Evolutionary conservation across 202 grass and related monocot genomes (phyloP), one percentile per base, ranked within the genome.

Genomic region (Schoenoplectus tabernaemontani): DNA sequence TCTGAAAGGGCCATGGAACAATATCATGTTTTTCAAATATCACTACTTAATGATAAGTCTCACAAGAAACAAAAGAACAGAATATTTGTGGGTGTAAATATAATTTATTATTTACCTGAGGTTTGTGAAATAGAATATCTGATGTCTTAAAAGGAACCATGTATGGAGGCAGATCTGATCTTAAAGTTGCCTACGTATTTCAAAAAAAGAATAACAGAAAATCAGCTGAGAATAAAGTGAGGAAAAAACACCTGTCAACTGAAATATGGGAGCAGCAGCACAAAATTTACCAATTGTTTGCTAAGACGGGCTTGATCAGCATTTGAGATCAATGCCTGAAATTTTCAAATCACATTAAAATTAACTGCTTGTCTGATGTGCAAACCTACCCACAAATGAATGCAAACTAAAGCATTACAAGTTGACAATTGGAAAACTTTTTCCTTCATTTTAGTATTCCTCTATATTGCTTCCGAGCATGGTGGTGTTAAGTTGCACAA

Each of bases 71-170:
- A 23, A 43, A 22, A 9, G 16, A 7, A 46, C 30, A 41, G 19
- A 48, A 80, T 9, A n/a, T 50, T 48, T 41, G 13, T 19, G 20
- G 34, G 57, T 37, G 39, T 57, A 24, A 82, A 81, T 56, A 24
- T 64, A 71, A 5, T 42, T 28, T 28, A 28, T 28, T 28, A 28
- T 28, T 28, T 56, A 88, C 92, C 96, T 93, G 73, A 17, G 92
- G 96, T 78, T 87, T 99, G 59, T 80, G 64, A 83, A 93, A 93
- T 43, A 84, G 64, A 28, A 99, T 62, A 86, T 95, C 88, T 0
- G 75, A 16, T 46, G 85, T 89, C 78, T 83, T 83, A 54, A 99
- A 91, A 73, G 92, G 96, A 89, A 95, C 96, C 96, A 96, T 99
- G 68, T 92, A 99, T 11, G 73, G 51, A 15, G 96, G 96, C 78